phyloP scores from a whole-genome alignment of 106 monocot species.

The Vanilla planifolia region DNA sequence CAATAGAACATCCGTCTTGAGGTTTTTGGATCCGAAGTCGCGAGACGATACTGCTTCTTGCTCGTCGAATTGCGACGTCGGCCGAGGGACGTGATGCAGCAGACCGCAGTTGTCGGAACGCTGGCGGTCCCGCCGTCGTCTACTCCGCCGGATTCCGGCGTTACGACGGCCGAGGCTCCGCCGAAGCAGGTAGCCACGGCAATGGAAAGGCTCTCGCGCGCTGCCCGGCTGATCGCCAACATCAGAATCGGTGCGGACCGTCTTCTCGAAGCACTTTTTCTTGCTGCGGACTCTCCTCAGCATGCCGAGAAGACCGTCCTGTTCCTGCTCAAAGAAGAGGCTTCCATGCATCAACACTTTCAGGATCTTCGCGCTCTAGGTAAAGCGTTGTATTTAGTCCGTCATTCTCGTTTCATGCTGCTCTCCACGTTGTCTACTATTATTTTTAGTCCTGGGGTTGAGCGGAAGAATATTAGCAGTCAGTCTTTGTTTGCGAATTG shows the following conservation, averaged over 20 bases:
- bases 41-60: too few species aligned
- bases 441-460: too few species aligned
- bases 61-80: too few species aligned
- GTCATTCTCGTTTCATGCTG: too few species aligned
- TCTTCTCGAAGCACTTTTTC: slow-evolving; percentile 75
- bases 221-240: slow-evolving; percentile 86
- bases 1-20: too few species aligned
- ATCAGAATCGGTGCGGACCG: slow-evolving; percentile 82
- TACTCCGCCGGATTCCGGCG: slow-evolving; percentile 8
- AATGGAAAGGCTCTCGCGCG: slow-evolving; percentile 78
- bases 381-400: too few species aligned
- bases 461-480: too few species aligned
- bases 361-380: slow-evolving; percentile 78
- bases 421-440: too few species aligned
- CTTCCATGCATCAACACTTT: slow-evolving; percentile 66
- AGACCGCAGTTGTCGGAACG: neutral
- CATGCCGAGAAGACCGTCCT: slow-evolving; percentile 27
- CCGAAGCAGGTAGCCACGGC: slow-evolving; percentile 95
- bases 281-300: slow-evolving; percentile 36
- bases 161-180: slow-evolving; percentile 44
- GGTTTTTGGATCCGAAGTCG: too few species aligned
- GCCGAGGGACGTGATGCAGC: slow-evolving; percentile 23
- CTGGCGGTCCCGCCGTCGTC: slow-evolving; percentile 8
- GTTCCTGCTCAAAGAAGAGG: slow-evolving; percentile 50
- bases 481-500: too few species aligned